Base-by-base conservation (phyloP, 106 monocot species). In the Dendrobium catenatum region DNA sequence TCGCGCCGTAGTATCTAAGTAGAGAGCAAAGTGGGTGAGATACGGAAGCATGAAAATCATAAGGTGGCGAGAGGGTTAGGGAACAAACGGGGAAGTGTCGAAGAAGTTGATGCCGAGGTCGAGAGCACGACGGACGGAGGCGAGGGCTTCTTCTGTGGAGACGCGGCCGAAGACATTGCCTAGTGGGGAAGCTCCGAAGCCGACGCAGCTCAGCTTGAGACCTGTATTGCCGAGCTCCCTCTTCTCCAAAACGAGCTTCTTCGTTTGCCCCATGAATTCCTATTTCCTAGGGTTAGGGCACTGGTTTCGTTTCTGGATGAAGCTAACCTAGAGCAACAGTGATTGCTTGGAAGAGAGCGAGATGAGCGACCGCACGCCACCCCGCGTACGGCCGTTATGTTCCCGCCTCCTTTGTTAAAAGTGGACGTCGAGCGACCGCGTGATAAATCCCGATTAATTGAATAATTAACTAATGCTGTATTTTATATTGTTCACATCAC, bases 41-140 rank as follows among this genome's bases (percentile, higher is more conserved):
- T 17, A 11, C 5, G 59, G 13, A 47, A 47, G 0, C 9, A 5
- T 47, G 46, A 44, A 47, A 18, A 22, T 8, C n/a, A 24, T 2
- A 15, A 11, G n/a, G 22, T 43, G 10, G 6, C 17, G 15, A 41
- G 49, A 76, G 17, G 20, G 19, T 2, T 27, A 20, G 5, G 16
- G 67, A 17, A 83, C 83, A 31, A 5, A 97, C 94, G 96, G 96
- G 19, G 96, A 97, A 73, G 96, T 97, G 85, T 97, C 96, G 88
- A 97, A 97, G 96, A 94, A 94, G 87, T 94, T 94, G 94, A 97
- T 92, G 77, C 94, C 92, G 79, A 90, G 94, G 27, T 79, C 73
- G 83, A 97, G 80, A 68, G 96, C 96, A 15, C 78, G 79, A 82
- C 88, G 88, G 82, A 94, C 96, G 83, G 92, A 15, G 77, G 90